These are phyloP conservation scores for Gossypium thurberi DNA, from an alignment of 345 rosid species.

Conservation along the genomic window DNA sequence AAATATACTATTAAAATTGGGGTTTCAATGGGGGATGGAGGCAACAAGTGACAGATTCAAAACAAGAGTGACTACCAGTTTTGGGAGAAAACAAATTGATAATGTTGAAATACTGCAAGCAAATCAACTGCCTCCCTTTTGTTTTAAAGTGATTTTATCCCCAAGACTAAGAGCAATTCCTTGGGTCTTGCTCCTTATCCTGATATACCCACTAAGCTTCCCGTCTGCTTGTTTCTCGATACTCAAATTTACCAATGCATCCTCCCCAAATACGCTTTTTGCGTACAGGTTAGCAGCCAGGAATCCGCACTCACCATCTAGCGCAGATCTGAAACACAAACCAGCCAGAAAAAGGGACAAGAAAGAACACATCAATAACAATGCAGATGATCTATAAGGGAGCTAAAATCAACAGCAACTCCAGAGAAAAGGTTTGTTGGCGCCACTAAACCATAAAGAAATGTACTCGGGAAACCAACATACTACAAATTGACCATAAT, in stretches of 20 bases:
- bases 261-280: conserved; percentile 74
- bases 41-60: background rate
- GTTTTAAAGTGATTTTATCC: conserved; percentile 74
- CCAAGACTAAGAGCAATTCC: conserved; percentile 82
- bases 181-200: conserved; percentile 80
- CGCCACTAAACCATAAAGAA: background rate
- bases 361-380: background rate
- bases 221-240: conserved; percentile 58
- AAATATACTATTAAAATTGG: background rate
- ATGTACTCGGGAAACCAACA: background rate
- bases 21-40: background rate
- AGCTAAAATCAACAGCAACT: background rate
- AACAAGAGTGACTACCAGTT: conserved; percentile 3
- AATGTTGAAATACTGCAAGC: background rate
- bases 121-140: conserved; percentile 58
- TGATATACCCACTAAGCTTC: conserved; percentile 65
- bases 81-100: background rate
- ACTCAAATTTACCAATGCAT: conserved; percentile 63
- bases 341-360: background rate
- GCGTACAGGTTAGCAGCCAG: conserved; percentile 74
- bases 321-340: conserved; percentile 48
- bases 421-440: background rate
- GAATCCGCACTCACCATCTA: conserved; percentile 71
- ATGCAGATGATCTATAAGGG: background rate
- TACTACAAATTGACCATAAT: background rate